Percentiles rank a stretch among this genome's conserved stretches.
Conservation (phyloP, 2,329 filamentous ascomycete genomes). For the Neopestalotiopsis sp. region DNA sequence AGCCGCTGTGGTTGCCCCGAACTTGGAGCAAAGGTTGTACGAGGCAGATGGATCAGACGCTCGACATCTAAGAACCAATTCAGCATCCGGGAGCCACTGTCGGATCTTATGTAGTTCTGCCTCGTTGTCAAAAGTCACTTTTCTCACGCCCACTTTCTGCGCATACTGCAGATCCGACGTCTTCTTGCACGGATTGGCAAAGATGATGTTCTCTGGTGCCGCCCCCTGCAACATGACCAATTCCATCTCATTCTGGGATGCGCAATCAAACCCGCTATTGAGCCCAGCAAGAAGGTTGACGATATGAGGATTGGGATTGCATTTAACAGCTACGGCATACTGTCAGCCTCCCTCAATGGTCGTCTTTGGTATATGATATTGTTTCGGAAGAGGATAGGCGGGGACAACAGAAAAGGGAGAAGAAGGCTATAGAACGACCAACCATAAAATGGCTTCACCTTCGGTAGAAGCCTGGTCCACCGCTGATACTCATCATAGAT, state of each 20-base stretch:
- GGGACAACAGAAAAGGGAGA: background rate
- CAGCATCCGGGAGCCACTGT: conserved; percentile 1
- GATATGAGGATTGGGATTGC: conserved; percentile 7
- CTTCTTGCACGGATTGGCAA: conserved; percentile 9
- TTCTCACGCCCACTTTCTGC: conserved; percentile 4
- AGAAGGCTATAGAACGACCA: background rate
- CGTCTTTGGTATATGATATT: background rate
- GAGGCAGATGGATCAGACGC: conserved; percentile 6
- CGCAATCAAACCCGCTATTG: conserved; percentile 6
- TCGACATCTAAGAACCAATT: conserved; percentile 5
- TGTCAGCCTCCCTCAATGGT: background rate
- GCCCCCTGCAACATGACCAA: conserved; percentile 8
- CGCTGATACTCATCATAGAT: conserved; percentile 10
- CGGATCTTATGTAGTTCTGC: conserved; percentile 7
- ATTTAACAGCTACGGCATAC: conserved; percentile 6
- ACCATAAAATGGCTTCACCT: conserved; percentile 7
- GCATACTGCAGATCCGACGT: conserved; percentile 9
- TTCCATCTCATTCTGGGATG: conserved; percentile 10
- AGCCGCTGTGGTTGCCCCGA: conserved; percentile 3
- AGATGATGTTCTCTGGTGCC: conserved; percentile 6
- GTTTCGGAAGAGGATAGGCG: background rate
- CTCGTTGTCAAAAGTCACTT: conserved; percentile 2
- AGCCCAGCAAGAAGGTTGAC: conserved; percentile 7
- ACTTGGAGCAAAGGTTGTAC: conserved; percentile 7
- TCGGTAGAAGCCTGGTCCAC: conserved; percentile 2